A percentile compares a stretch with the other conserved stretches of the same genome.
Conservation (phyloP, 208 protist species). For the Wallacemonas sp. region DNA sequence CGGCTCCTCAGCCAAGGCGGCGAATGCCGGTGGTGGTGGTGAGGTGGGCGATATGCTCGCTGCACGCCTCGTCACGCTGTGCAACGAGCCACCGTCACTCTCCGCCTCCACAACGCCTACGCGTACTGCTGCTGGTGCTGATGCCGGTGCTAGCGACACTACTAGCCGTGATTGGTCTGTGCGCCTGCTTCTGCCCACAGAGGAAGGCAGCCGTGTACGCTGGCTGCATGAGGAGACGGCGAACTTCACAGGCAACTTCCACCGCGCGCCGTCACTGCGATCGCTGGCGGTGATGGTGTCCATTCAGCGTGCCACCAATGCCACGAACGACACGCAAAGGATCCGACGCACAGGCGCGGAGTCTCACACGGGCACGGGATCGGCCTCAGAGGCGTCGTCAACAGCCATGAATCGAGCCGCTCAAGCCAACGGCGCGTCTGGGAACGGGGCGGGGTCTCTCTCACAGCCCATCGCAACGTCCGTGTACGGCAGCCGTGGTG, state of each 20-base stretch:
- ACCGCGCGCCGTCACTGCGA: conserved; percentile 69
- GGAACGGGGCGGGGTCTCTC: no score
- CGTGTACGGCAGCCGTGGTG: conserved; percentile 2
- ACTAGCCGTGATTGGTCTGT: no score
- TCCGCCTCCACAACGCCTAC: no score
- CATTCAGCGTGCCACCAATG: conserved; percentile 7
- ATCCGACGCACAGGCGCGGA: no score
- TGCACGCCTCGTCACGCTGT: conserved; percentile 32
- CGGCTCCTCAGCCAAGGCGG: background rate
- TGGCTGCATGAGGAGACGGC: conserved; percentile 74
- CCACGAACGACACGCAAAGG: background rate
- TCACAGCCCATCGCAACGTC: conserved; percentile 3
- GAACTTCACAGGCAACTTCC: conserved; percentile 42
- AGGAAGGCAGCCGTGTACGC: conserved; percentile 75
- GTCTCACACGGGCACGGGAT: no score
- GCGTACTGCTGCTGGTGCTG: no score
- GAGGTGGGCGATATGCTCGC: conserved; percentile 4
- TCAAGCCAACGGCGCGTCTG: no score
- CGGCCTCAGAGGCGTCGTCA: no score
- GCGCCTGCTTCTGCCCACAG: conserved; percentile 54
- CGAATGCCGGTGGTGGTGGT: conserved; percentile 25
- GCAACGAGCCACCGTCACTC: conserved; percentile 31
- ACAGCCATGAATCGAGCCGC: no score
- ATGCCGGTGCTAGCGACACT: no score
- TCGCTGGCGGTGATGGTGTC: conserved; percentile 66